A percentile compares a stretch with the other conserved stretches of the same genome.
Evolutionary conservation across 73 alveolate species (phyloP).

Genomic region (Paramecium sonneborni): DNA sequence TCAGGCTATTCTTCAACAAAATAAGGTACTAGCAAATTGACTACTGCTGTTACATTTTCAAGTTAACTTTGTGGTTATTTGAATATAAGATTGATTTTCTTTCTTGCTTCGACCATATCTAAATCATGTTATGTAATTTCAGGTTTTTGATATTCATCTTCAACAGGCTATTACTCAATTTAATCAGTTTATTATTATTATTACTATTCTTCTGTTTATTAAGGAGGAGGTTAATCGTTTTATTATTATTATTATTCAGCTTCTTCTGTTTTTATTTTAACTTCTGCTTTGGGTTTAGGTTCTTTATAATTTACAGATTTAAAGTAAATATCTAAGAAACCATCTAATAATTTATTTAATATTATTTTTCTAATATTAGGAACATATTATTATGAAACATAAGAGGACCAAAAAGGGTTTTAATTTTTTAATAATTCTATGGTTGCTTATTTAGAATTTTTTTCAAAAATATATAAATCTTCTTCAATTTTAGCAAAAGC

Average conservation of each 20-base stretch:
- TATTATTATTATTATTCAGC: neutral
- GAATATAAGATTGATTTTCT: neutral
- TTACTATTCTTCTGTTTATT: neutral
- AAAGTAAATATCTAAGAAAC: slow-evolving; percentile 26
- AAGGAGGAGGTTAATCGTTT: neutral
- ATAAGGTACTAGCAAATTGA: slow-evolving; percentile 11
- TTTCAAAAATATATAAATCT: slow-evolving; percentile 27
- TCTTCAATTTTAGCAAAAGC: slow-evolving; percentile 18
- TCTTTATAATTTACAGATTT: slow-evolving; percentile 48
- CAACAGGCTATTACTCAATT: neutral
- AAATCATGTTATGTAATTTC: slow-evolving; percentile 54
- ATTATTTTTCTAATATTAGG: neutral
- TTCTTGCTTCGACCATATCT: slow-evolving; percentile 45
- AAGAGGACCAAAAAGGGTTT: slow-evolving; percentile 11
- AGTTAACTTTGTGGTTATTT: neutral
- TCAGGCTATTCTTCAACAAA: slow-evolving; percentile 9
- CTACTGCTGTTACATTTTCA: slow-evolving; percentile 7
- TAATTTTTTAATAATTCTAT: neutral
- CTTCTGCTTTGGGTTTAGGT: neutral
- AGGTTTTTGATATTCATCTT: slow-evolving; percentile 44
- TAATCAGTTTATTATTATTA: neutral
- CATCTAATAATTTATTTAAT: neutral
- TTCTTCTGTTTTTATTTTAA: slow-evolving; percentile 37
- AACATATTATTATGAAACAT: neutral
- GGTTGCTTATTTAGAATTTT: neutral